Percentiles rank a stretch among this genome's conserved stretches.
These are phyloP conservation scores for Halenospora varia DNA, from an alignment of 495 filamentous ascomycete genomes.

Conservation along the genomic window DNA sequence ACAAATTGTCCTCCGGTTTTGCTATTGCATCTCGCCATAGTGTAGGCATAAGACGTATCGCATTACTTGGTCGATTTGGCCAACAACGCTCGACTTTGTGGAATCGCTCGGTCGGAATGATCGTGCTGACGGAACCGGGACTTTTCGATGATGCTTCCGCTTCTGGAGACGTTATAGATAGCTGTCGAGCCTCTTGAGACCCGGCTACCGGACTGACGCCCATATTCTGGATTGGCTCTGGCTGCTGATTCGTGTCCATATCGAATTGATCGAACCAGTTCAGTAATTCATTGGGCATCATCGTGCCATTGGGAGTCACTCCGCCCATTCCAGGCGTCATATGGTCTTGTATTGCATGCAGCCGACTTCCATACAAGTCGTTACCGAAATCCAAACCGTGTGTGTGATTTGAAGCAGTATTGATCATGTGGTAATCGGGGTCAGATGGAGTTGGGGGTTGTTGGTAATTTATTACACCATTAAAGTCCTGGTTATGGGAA, in stretches of 20 bases:
- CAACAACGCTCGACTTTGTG: constrained; percentile 46
- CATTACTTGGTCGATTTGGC: constrained; percentile 39
- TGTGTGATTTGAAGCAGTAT: constrained; percentile 28
- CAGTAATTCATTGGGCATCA: constrained; percentile 14
- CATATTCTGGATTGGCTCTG: background rate
- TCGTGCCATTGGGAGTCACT: constrained; percentile 10
- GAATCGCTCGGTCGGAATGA: constrained; percentile 46
- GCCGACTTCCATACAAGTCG: constrained; percentile 33
- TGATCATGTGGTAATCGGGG: constrained; percentile 36
- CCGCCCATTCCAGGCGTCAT: constrained; percentile 33
- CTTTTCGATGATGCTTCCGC: constrained; percentile 28
- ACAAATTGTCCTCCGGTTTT: constrained; percentile 41
- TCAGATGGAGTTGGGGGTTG: constrained; percentile 27
- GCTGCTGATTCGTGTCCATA: constrained; percentile 5
- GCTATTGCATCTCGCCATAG: constrained; percentile 44
- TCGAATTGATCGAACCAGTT: constrained; percentile 20
- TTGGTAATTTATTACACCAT: constrained; percentile 25
- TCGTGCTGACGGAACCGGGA: constrained; percentile 28
- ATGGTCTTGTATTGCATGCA: constrained; percentile 32
- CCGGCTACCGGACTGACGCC: background rate
- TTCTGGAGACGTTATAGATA: constrained; percentile 23
- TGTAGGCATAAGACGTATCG: constrained; percentile 43
- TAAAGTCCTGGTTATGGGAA: constrained; percentile 18
- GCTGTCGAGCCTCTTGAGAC: background rate
- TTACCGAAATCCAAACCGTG: constrained; percentile 34